These are phyloP conservation scores for Paraconiothyrium brasiliense DNA, from an alignment of 2,329 filamentous ascomycete species.

Conservation along the genomic window DNA sequence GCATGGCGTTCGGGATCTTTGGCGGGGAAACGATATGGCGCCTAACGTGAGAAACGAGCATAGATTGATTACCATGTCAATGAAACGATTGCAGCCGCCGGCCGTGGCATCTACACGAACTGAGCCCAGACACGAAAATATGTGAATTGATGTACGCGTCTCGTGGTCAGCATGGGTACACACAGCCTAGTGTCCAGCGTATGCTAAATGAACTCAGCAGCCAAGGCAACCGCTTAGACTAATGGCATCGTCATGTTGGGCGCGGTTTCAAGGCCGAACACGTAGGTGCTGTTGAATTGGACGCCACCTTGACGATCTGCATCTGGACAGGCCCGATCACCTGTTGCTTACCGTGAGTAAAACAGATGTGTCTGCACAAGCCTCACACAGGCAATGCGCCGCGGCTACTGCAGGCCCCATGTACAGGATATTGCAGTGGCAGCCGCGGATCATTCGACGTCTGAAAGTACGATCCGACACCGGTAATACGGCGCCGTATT, in stretches of 20 bases:
- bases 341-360: constrained; percentile 6
- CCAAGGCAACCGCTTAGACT: constrained; percentile 2
- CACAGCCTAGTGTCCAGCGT: constrained; percentile 5
- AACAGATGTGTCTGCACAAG: background rate
- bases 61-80: background rate
- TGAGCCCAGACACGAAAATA: background rate
- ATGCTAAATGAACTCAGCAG: background rate
- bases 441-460: background rate
- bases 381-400: constrained; percentile 1
- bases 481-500: background rate
- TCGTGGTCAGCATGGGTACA: background rate
- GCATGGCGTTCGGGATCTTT: constrained; percentile 6
- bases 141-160: constrained; percentile 3
- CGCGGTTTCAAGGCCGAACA: background rate
- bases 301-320: background rate
- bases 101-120: constrained; percentile 3
- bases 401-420: constrained; percentile 1
- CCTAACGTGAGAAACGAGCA: background rate
- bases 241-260: background rate
- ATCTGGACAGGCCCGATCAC: background rate
- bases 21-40: background rate
- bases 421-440: constrained; percentile 12
- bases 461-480: background rate
- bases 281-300: constrained; percentile 2
- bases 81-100: background rate